Evolutionary conservation across 768 basidiomycete species (phyloP).

Genomic region (Amanita pallidorosea): DNA sequence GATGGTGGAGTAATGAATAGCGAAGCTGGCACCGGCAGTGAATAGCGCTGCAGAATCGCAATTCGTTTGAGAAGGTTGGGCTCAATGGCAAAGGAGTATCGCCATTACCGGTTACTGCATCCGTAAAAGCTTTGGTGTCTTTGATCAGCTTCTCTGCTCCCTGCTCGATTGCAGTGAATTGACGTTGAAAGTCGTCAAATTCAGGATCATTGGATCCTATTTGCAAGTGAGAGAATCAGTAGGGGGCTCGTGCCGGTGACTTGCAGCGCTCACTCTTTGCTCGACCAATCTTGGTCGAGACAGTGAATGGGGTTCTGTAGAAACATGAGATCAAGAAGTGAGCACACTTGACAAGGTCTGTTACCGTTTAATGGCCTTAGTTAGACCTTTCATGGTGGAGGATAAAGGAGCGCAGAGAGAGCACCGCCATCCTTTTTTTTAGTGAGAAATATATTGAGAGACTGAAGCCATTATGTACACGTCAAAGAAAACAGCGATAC

Average conservation of each 20-base stretch:
- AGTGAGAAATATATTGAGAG: too few relatives aligned
- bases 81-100: neutral
- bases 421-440: neutral
- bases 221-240: neutral
- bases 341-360: constrained; percentile 9
- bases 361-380: constrained; percentile 70
- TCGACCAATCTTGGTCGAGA: constrained; percentile 84
- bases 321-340: constrained; percentile 1
- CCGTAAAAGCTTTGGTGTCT: constrained; percentile 81
- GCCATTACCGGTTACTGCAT: constrained; percentile 58
- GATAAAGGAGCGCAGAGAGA: neutral
- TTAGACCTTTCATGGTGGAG: constrained; percentile 69
- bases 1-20: constrained; percentile 49
- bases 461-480: too few relatives aligned
- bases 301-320: constrained; percentile 77
- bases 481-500: too few relatives aligned
- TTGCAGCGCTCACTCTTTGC: constrained; percentile 68
- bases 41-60: constrained; percentile 41
- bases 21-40: constrained; percentile 51
- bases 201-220: constrained; percentile 77
- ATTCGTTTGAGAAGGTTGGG: neutral
- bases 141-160: constrained; percentile 86
- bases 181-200: constrained; percentile 78
- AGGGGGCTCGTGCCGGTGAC: neutral
- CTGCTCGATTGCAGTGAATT: constrained; percentile 68